phyloP scores from a whole-genome alignment of 306 rosid species.

The Lathyrus tuberosus region DNA sequence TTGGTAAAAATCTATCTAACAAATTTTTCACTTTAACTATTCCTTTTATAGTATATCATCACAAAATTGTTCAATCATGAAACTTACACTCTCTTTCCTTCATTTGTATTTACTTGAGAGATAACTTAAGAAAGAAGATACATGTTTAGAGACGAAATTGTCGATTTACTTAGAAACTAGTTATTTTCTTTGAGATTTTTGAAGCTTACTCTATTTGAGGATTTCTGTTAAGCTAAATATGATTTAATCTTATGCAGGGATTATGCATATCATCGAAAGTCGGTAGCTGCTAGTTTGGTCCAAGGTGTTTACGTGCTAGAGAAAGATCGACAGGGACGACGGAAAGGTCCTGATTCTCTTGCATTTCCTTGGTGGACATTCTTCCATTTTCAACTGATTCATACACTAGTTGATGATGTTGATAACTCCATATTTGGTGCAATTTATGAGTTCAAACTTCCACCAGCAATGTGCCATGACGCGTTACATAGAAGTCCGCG shows the following conservation, averaged over 20 bases:
- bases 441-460: conserved; percentile 76
- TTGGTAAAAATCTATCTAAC: conserved; percentile 60
- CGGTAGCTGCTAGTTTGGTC: conserved; percentile 92
- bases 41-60: neutral
- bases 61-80: neutral
- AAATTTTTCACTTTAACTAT: neutral
- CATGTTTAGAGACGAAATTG: neutral
- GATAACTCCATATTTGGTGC: conserved; percentile 87
- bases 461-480: conserved; percentile 45
- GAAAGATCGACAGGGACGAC: conserved; percentile 72
- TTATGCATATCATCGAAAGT: conserved; percentile 62
- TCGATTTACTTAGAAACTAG: neutral
- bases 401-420: conserved; percentile 70
- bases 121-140: neutral
- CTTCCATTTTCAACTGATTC: conserved; percentile 73
- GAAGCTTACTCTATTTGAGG: neutral
- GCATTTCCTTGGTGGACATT: conserved; percentile 91
- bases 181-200: neutral
- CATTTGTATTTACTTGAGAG: neutral
- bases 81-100: neutral
- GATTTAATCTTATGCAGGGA: conserved; percentile 55
- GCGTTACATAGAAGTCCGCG: conserved; percentile 61
- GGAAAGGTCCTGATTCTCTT: conserved; percentile 66
- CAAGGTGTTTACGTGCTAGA: conserved; percentile 83
- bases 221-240: conserved; percentile 1